Base-by-base conservation (phyloP, 2,329 filamentous ascomycete genomes). In the Botrytis elliptica region DNA sequence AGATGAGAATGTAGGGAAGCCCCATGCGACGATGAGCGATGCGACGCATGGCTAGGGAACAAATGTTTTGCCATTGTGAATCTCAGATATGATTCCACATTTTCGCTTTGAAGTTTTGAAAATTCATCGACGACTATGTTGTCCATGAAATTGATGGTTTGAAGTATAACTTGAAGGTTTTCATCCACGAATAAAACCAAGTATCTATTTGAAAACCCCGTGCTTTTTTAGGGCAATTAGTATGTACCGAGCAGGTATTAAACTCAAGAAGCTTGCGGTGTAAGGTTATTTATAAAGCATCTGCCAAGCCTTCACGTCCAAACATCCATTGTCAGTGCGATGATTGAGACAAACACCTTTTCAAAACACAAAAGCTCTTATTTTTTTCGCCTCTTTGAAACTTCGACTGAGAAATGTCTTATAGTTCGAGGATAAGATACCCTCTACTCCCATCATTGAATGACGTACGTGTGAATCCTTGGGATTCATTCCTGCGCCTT, bases 281-380 rank as follows among this genome's bases (percentile, higher is more conserved):
- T 40, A n/a, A 25, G 38, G 49, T 55, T 29, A 29, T 55, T 38
- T 2, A 4, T 42, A 16, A 64, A 63, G 38, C 25, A 20, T 64
- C 33, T 29, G 36, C 65, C 65, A 10, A 68, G 49, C 9, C 46
- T 55, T 68, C 40, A 42, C 25, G 4, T 68, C 38, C 46, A 68
- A 57, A 57, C 65, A 55, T 42, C 33, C 65, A 68, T 68, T 68
- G 65, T 18, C 64, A 38, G 33, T 59, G 57, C 29, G 36, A 63
- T 63, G 60, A 63, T 40, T 63, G 60, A 57, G n/a, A 63, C 60
- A 40, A 63, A 63, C 60, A n/a, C 60, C 38, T n/a, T 40, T 40
- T 22, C 60, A n/a, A 57, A 63, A 63, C 60, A n/a, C 4, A 20
- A 57, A 67, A 18, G 7, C 36, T 68, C 49, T 42, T 42, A 2